A percentile compares a stretch with the other conserved stretches of the same genome.
Evolutionary conservation across 495 filamentous ascomycete species (phyloP).

Genomic region (Penicillium lividum): DNA sequence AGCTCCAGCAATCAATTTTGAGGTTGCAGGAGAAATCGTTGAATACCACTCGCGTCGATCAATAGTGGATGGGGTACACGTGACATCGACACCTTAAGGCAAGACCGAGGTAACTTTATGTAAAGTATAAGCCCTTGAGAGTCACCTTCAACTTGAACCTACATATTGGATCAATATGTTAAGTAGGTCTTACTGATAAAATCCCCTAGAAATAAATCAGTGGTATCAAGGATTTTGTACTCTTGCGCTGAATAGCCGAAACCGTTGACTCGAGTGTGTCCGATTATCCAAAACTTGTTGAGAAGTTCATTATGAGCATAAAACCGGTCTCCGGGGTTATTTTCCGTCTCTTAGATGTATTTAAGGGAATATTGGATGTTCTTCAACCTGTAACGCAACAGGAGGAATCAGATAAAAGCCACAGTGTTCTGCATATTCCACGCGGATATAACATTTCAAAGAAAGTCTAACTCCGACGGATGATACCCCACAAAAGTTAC

Average conservation of each 20-base stretch:
- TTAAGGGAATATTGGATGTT: background rate
- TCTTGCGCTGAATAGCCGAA: background rate
- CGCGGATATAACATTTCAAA: background rate
- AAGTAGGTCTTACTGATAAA: no score
- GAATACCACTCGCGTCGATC: constrained; percentile 1
- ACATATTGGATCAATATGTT: background rate
- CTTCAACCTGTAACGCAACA: background rate
- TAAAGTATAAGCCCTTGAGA: background rate
- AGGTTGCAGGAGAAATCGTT: constrained; percentile 4
- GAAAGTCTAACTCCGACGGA: background rate
- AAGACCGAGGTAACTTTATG: background rate
- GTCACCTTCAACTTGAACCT: no score
- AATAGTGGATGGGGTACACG: background rate
- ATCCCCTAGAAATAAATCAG: no score
- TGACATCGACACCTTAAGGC: background rate
- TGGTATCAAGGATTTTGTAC: background rate
- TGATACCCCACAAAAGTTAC: background rate
- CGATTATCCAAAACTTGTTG: background rate
- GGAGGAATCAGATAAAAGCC: background rate
- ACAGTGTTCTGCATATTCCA: background rate
- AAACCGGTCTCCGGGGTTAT: background rate
- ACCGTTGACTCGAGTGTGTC: background rate
- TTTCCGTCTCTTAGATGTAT: background rate
- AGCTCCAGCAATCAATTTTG: constrained; percentile 5
- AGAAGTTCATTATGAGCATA: background rate